phyloP scores from a whole-genome alignment of 2,329 filamentous ascomycete species.

The Thermoascus crustaceus region DNA sequence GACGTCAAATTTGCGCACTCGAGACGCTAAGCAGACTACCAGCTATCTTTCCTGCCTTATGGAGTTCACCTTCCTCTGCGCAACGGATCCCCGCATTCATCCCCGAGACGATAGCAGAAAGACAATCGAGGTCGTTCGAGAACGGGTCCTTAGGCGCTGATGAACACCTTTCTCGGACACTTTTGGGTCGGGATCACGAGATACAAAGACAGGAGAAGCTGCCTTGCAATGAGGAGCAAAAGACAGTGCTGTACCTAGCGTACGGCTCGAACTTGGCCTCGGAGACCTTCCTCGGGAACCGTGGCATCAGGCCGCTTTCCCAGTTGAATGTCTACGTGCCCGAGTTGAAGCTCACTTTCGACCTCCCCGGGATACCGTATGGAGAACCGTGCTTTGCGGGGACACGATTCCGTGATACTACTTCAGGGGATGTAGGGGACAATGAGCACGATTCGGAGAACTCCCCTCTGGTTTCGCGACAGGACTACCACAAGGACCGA shows the following conservation, averaged over 20 bases:
- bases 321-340: conserved; percentile 77
- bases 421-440: conserved; percentile 7
- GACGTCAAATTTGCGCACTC: too few relatives aligned
- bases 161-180: not conserved
- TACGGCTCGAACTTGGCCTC: conserved; percentile 86
- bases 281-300: conserved; percentile 67
- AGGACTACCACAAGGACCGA: conserved; percentile 44
- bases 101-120: too few relatives aligned
- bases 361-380: conserved; percentile 79
- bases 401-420: conserved; percentile 51
- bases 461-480: conserved; percentile 17
- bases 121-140: too few relatives aligned
- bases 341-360: conserved; percentile 68
- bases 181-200: not conserved
- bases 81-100: too few relatives aligned
- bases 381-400: conserved; percentile 89
- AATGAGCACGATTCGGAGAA: conserved; percentile 22
- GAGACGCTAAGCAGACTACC: too few relatives aligned
- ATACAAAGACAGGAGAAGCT: conserved; percentile 5
- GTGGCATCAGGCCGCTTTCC: conserved; percentile 74
- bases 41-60: too few relatives aligned
- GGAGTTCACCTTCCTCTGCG: too few relatives aligned
- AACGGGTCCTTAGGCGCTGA: too few relatives aligned
- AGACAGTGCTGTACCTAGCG: conserved; percentile 69
- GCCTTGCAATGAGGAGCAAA: conserved; percentile 9